Conservation (phyloP, 257 asterid genomes). For the Nyctanthes arbortristis region DNA sequence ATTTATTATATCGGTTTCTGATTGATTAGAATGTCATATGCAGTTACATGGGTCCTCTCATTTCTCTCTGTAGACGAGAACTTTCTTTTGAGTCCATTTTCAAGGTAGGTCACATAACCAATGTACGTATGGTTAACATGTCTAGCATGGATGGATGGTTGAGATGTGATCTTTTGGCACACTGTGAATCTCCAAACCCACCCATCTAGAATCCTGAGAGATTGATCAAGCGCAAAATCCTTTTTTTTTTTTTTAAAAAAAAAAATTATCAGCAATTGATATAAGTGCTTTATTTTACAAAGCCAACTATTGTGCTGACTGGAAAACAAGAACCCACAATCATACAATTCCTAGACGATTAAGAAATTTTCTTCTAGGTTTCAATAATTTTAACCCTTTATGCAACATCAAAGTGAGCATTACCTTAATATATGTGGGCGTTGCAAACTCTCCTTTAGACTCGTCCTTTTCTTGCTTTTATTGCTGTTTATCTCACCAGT, state of each 20-base stretch:
- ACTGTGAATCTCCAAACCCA: background rate
- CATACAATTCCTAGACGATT: background rate
- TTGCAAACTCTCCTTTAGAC: no score
- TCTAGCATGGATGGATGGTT: no score
- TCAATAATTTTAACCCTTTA: no score
- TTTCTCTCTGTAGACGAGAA: background rate
- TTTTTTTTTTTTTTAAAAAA: no score
- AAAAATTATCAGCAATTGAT: background rate
- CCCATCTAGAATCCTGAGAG: no score
- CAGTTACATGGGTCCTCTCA: background rate
- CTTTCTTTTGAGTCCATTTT: background rate
- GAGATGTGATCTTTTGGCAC: background rate
- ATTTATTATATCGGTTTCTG: background rate
- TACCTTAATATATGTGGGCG: no score
- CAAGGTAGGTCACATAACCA: background rate
- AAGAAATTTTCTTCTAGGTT: background rate
- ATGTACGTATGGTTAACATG: background rate
- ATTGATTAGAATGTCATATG: background rate
- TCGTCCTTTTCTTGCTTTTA: no score
- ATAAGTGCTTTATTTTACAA: background rate
- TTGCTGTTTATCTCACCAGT: no score
- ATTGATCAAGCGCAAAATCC: no score
- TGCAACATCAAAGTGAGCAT: no score
- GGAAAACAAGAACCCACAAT: background rate
- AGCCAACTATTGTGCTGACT: background rate